Conservation (phyloP, 2,329 filamentous ascomycete genomes). For the Rhynchosporium graminicola region DNA sequence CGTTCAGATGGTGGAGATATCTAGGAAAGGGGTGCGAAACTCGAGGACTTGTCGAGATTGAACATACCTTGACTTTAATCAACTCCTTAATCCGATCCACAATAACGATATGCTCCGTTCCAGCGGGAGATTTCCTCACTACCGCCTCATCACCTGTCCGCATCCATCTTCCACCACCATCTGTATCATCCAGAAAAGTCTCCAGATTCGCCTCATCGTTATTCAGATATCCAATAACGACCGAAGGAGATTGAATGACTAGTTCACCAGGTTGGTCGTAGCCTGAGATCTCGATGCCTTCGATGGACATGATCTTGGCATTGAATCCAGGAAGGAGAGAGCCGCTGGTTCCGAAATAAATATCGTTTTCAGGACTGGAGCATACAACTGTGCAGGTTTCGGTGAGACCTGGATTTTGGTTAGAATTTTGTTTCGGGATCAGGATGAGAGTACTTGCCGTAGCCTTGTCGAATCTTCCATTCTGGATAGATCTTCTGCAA, state of each 20-base stretch:
- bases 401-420: constrained; percentile 59
- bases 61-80: constrained; percentile 71
- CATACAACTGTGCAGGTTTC: constrained; percentile 74
- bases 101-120: constrained; percentile 80
- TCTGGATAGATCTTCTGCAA: constrained; percentile 61
- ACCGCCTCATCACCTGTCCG: constrained; percentile 84
- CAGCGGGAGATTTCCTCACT: constrained; percentile 61
- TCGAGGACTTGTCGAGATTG: too few species aligned
- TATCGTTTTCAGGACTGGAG: constrained; percentile 60
- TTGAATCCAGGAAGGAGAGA: constrained; percentile 65
- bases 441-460: constrained; percentile 51
- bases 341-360: constrained; percentile 72
- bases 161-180: constrained; percentile 65
- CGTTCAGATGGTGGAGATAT: too few species aligned
- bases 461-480: constrained; percentile 69
- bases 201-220: constrained; percentile 81
- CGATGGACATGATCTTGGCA: constrained; percentile 64
- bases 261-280: constrained; percentile 76
- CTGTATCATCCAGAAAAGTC: constrained; percentile 68
- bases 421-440: background rate
- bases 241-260: constrained; percentile 72
- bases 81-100: constrained; percentile 80
- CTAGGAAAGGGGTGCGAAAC: too few species aligned
- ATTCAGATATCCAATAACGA: constrained; percentile 82
- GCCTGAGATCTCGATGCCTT: constrained; percentile 69